Conservation (phyloP, 306 rosid species). For the Vicia faba region DNA sequence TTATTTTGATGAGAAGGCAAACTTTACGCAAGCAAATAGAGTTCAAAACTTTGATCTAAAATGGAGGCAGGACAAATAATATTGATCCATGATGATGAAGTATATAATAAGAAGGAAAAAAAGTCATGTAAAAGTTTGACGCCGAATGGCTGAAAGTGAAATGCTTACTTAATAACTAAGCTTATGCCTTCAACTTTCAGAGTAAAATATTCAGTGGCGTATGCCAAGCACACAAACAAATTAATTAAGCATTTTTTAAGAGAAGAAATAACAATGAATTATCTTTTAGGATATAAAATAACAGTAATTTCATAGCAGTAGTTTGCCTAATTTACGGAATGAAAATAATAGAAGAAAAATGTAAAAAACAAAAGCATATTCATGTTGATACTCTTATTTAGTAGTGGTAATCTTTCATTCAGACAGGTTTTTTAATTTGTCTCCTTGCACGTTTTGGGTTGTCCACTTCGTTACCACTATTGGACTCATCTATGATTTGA, state of each 20-base stretch:
- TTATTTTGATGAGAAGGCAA: conserved; percentile 29
- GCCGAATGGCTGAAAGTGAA: background rate
- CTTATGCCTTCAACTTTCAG: background rate
- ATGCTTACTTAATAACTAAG: background rate
- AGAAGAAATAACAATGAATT: too few relatives aligned
- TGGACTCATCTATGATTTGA: too few relatives aligned
- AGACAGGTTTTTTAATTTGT: too few relatives aligned
- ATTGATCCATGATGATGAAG: conserved; percentile 25
- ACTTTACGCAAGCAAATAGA: conserved; percentile 43
- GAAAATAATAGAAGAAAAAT: too few relatives aligned
- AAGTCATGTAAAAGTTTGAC: conserved; percentile 15
- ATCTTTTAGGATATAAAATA: too few relatives aligned
- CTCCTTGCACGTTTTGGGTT: too few relatives aligned
- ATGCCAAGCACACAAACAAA: background rate
- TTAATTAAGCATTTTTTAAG: background rate
- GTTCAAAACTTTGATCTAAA: background rate
- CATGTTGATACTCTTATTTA: too few relatives aligned
- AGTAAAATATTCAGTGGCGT: conserved; percentile 6
- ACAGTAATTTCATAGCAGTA: too few relatives aligned
- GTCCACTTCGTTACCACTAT: too few relatives aligned
- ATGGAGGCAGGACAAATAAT: conserved; percentile 18
- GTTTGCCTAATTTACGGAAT: too few relatives aligned
- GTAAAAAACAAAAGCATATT: too few relatives aligned
- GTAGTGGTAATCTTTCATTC: too few relatives aligned
- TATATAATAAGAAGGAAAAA: background rate